phyloP scores from a whole-genome alignment of 352 stramenopile species.

The Phytophthora europaea region DNA sequence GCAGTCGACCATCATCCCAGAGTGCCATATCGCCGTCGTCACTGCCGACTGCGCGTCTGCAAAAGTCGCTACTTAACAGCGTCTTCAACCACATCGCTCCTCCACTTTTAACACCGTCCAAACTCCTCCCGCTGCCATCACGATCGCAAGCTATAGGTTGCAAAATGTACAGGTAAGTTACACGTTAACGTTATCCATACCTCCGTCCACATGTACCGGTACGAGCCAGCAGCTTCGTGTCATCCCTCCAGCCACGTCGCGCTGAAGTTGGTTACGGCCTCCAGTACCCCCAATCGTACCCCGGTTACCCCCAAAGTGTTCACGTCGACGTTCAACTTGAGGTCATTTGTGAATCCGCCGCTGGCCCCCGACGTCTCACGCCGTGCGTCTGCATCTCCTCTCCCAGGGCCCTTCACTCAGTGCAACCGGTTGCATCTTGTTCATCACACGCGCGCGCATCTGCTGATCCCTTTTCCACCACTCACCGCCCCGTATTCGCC shows the following conservation, averaged over 20 bases:
- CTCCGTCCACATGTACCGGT: not conserved
- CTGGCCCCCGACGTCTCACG: not conserved
- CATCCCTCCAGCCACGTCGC: not conserved
- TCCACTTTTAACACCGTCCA: not conserved
- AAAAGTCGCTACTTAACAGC: not conserved
- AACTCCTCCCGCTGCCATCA: not conserved
- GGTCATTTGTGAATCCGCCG: slow-evolving; percentile 17
- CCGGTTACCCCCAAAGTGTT: not conserved
- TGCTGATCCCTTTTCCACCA: not conserved
- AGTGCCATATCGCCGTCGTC: slow-evolving; percentile 2
- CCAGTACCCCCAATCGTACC: not conserved
- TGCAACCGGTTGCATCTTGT: not conserved
- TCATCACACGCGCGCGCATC: not conserved
- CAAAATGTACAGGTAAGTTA: no score
- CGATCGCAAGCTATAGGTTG: not conserved
- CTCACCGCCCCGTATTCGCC: not conserved
- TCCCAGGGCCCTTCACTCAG: not conserved
- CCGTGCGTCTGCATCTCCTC: not conserved
- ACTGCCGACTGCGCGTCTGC: not conserved
- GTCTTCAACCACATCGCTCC: not conserved
- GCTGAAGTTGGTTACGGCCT: not conserved
- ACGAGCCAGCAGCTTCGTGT: not conserved
- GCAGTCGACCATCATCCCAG: not conserved
- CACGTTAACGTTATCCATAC: not conserved
- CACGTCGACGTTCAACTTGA: slow-evolving; percentile 44